Base-by-base conservation (phyloP, 2,329 filamentous ascomycete species). In the Pseudogymnoascus sp. region DNA sequence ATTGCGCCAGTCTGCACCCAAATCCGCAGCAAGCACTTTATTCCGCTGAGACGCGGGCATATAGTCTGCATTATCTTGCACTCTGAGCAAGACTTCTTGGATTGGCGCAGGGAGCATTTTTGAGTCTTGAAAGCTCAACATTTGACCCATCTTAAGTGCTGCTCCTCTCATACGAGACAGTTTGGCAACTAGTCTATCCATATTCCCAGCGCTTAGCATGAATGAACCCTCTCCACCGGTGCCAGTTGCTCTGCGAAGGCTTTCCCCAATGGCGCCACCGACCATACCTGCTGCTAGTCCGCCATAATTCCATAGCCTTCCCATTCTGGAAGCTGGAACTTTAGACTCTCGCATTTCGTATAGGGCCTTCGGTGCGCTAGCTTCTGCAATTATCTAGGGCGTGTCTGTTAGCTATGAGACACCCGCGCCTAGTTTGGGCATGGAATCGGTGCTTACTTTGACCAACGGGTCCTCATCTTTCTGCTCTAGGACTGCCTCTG, bases 81-180 rank as follows among this genome's bases (percentile, higher is more conserved):
- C 95, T 5, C 96, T 87, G 73, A 96, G 92, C 11, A 99, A 79
- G 1, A 99, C 91, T 71, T 93, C 85, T 68, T 96, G 91, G 60
- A 99, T 92, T 1, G 90, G 85, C 0, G 84, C 85, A 0, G 95
- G 95, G 9, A 99, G 83, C 86, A 97, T 92, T 76, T 96, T 97
- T 38, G 91, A 87, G 77, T 99, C 95, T 79, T 99, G 95, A 72
- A 99, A 95, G 74, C 92, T 97, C 81, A 99, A 89, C 89, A 97
- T 95, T 78, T 99, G 95, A 0, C 95, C 96, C 26, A 99, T 78
- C 78, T 99, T 99, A 44, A 99, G 80, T n/a, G 95, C 95, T 5
- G 95, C 96, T 38, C 95, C 95, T 71, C 95, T 86, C 95, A 99
- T 99, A 21, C 90, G 89, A 2, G 93, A 97, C 2, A 99, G 82